phyloP scores from a whole-genome alignment of 108 stramenopile species.

The Pinguiococcus pyrenoidosus region DNA sequence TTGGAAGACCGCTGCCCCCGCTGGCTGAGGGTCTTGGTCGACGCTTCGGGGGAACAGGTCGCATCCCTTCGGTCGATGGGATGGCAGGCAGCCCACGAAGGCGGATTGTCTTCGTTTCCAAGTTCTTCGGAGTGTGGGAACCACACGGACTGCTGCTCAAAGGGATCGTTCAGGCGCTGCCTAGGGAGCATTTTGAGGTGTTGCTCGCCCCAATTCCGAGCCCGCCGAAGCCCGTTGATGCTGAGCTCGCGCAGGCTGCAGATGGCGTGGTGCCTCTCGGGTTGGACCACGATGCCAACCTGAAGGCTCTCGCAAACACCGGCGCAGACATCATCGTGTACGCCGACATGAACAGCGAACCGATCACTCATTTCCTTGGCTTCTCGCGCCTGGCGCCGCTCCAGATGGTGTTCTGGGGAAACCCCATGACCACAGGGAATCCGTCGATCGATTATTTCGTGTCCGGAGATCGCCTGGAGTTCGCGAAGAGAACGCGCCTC shows the following conservation, averaged over 20 bases:
- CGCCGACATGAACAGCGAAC: constrained; percentile 40
- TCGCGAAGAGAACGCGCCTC: constrained; percentile 15
- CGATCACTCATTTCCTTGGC: constrained; percentile 31
- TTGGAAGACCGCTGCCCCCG: not conserved
- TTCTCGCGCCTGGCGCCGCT: constrained; percentile 27
- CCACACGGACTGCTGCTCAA: constrained; percentile 47
- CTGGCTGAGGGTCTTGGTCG: not conserved
- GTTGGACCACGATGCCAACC: not conserved
- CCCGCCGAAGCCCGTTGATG: not conserved
- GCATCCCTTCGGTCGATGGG: too few species aligned
- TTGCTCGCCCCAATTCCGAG: constrained; percentile 7
- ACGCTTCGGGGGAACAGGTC: not conserved
- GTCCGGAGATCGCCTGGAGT: constrained; percentile 36
- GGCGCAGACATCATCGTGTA: constrained; percentile 30
- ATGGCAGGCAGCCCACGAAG: not conserved
- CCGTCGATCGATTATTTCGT: constrained; percentile 39
- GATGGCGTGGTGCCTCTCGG: not conserved
- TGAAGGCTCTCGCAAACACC: not conserved
- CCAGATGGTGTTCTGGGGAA: constrained; percentile 47
- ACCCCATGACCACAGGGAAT: constrained; percentile 40
- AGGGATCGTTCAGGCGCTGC: constrained; percentile 25
- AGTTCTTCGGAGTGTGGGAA: constrained; percentile 39
- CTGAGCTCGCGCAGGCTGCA: not conserved
- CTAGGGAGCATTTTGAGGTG: constrained; percentile 14
- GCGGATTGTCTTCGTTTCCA: constrained; percentile 37